Evolutionary conservation across 2,329 filamentous ascomycete species (phyloP).

Genomic region (Xenosphaeropsis pyriputrescens): DNA sequence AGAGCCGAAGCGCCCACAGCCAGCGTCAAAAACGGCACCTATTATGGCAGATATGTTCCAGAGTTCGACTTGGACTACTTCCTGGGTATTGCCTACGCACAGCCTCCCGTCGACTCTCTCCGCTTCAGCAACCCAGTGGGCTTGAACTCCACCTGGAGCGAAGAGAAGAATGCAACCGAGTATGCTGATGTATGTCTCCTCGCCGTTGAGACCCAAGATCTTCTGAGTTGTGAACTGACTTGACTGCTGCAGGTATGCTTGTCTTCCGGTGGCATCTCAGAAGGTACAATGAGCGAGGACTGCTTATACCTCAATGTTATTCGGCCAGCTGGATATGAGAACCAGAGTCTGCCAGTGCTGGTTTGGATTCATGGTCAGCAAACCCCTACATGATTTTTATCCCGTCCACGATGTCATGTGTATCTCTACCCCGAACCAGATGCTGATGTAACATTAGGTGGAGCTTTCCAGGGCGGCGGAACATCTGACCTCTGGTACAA

Average conservation of each 20-base stretch:
- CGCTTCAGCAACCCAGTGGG: conserved; percentile 8
- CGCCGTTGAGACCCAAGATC: no score
- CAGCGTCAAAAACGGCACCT: no score
- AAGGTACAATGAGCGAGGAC: conserved; percentile 38
- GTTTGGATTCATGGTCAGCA: conserved; percentile 35
- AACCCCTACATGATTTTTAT: no score
- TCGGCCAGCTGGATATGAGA: conserved; percentile 12
- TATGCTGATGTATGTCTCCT: conserved; percentile 2
- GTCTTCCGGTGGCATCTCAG: conserved; percentile 37
- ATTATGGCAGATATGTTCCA: no score
- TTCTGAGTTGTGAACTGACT: no score
- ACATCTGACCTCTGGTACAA: conserved; percentile 17
- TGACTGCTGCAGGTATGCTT: no score
- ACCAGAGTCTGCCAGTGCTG: conserved; percentile 28
- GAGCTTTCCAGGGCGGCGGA: conserved; percentile 41
- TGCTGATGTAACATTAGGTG: conserved; percentile 36
- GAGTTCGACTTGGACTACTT: no score
- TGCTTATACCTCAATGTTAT: conserved; percentile 38
- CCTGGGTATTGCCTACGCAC: not conserved
- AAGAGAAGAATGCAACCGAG: conserved; percentile 3
- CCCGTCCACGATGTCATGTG: no score
- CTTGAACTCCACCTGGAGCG: conserved; percentile 9
- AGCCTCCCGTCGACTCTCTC: conserved; percentile 11
- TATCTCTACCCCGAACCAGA: no score
- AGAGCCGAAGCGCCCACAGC: no score